Base-by-base conservation (phyloP, 2,329 filamentous ascomycete species). In the Nemania diffusa region DNA sequence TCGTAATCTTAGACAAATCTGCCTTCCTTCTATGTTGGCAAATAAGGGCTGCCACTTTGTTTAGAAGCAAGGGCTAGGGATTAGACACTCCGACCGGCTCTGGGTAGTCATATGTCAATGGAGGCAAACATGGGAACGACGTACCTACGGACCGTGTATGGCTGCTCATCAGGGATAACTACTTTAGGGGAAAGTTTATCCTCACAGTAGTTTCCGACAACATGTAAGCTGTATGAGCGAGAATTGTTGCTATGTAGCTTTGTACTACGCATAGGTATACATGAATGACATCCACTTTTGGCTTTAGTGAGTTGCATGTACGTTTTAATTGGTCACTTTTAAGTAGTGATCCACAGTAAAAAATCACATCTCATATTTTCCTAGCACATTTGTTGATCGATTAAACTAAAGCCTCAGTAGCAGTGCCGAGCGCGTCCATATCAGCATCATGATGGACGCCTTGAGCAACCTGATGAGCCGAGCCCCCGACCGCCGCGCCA, bases 401-500 rank as follows among this genome's bases (percentile, higher is more conserved):
- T n/a, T n/a, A n/a, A n/a, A n/a, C 3, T 3, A 59, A 22, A 11
- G 6, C 20, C 13, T n/a, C 20, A 26, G 44, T 37, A 50, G n/a
- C 27, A 50, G 57, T 11, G 26, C 57, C 57, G 22, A 59, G 22
- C 20, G 27, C 20, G 26, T 89, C 87, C 69, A 89, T 83, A 13
- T 85, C 80, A 0, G 29, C 68, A 0, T 86, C 87, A 44, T 73
- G 79, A 13, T 74, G 79, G 2, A 90, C 87, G 3, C 89, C 89
- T 11, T 73, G 78, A 0, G 80, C 83, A 17, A 82, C 66, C 9
- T 15, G 56, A 74, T 91, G 87, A 37, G 83, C 9, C 55, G 72
- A 74, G 0, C 90, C 89, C 1, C 89, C 89, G 34, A 92, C 83
- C 0, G 76, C 68, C 1, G 82, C 82, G 2, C 82, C 84, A 69